Evolutionary conservation across 106 monocot species (phyloP), one percentile per base, ranked within the genome.

Genomic region (Dioscorea dumetorum): DNA sequence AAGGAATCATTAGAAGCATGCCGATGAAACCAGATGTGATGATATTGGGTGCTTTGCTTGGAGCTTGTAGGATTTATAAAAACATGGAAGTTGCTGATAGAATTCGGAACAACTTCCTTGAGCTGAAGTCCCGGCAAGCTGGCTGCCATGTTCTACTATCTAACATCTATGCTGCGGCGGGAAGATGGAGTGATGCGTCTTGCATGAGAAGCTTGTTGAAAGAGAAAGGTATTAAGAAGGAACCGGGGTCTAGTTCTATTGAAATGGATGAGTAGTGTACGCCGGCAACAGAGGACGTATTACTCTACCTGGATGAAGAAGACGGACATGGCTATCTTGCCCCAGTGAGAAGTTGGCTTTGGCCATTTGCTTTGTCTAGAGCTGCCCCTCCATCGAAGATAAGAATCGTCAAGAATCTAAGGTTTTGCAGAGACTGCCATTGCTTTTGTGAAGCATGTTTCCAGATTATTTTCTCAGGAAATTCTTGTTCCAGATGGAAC

Each of bases 121-220:
- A 78, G 22, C n/a, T 84, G 50, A 72, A 67, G 2, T 48, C 74
- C 21, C 32, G 35, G 31, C 71, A 74, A 70, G 72, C 84, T 48
- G 81, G 90, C 31, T 83, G 86, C 71, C 84, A 81, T 75, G 70
- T 94, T 51, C 21, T 90, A 12, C 50, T 94, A 0, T 89, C 90
- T 10, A 90, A 87, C 65, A 81, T 94, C 15, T 94, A 90, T 70
- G 84, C 90, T 57, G 67, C 83, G 8, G 76, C 78, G 0, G 86
- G 82, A 50, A 75, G 74, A 65, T 94, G 90, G 94, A 21, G 59
- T 50, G 94, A 90, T 63, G 81, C 80, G 6, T 73, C 57, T 2
- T 51, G 80, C 0, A 69, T 81, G 57, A 87, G 94, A 68, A 41
- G 33, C 5, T 33, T 72, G 17, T 22, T 94, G 72, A 77, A 79